Base-by-base conservation (phyloP, 352 stramenopile species). In the Phytophthora citricola region DNA sequence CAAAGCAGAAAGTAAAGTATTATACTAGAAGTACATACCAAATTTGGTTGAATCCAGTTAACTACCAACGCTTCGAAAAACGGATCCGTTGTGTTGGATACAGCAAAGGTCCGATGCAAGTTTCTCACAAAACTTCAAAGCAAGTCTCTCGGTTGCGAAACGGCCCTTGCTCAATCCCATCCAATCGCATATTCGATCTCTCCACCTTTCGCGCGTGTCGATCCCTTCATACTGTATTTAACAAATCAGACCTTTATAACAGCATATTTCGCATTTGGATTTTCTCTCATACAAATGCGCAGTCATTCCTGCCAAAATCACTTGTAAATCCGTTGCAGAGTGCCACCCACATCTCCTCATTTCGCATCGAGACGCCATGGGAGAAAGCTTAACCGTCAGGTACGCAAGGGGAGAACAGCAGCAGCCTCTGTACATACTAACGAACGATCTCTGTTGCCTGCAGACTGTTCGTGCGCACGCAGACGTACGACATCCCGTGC, bases 401-500 rank as follows among this genome's bases (percentile, higher is more conserved):
- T 87, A 69, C 54, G 73, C 80, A 36, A 36, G 31, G 31, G 31
- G 11, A 8, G 31, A 36, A 36, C 8, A 14, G 8, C 31, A 36
- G 10, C 31, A 36, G 1, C 9, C 27, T 29, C n/a, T 43, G 17
- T 63, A 6, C 31, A 15, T 36, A 36, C 31, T 36, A 36, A 36
- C 31, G 31, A 36, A 14, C 31, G 31, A 20, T 36, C 31, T 12
- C 3, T 36, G 6, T 9, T 36, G 24, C 24, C 24, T 41, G 5
- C 47, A 93, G 85, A 34, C 63, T 94, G 14, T 91, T 92, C 66
- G 83, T 93, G 51, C 75, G 76, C 53, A 91, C 86, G 32, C 87
- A 91, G 75, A 92, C 85, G 69, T 92, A 93, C 70, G 85, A 95
- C 55, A 91, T 95, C 56, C 78, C 85, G 44, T 93, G 87, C 63